Conservation (phyloP, 164 flowering plant genomes). For the Liquidambar formosana region DNA sequence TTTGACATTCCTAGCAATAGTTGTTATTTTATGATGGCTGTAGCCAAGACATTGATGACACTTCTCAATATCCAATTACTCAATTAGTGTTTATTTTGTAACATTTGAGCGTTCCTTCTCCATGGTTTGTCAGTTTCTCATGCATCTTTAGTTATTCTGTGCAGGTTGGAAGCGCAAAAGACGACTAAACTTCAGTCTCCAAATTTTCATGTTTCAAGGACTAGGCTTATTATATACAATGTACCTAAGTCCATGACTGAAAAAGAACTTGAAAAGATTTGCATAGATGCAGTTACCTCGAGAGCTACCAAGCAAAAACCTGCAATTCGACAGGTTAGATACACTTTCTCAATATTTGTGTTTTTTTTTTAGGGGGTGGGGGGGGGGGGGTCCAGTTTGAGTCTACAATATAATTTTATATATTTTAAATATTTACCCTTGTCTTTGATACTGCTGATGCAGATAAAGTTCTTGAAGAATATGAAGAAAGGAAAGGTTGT, state of each 20-base stretch:
- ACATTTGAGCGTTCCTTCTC: no score
- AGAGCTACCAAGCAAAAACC: conserved; percentile 92
- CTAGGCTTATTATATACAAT: conserved; percentile 83
- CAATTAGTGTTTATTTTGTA: no score
- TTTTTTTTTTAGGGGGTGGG: background rate
- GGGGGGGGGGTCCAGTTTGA: background rate
- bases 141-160: background rate
- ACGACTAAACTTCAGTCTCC: conserved; percentile 75
- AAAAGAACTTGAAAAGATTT: conserved; percentile 61
- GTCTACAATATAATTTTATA: background rate
- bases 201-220: conserved; percentile 85
- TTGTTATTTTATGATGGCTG: no score
- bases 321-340: conserved; percentile 73
- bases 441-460: conserved; percentile 21
- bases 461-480: conserved; percentile 77
- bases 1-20: no score
- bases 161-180: conserved; percentile 74
- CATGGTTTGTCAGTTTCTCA: background rate
- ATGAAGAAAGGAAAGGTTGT: conserved; percentile 48
- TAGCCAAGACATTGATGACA: no score
- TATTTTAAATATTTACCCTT: background rate
- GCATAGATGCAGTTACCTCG: conserved; percentile 73
- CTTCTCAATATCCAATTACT: no score
- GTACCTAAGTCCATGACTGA: conserved; percentile 83
- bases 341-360: background rate